These are phyloP conservation scores for Rhododendron ovatum DNA, from an alignment of 148 eudicot genomes.

Conservation along the genomic window DNA sequence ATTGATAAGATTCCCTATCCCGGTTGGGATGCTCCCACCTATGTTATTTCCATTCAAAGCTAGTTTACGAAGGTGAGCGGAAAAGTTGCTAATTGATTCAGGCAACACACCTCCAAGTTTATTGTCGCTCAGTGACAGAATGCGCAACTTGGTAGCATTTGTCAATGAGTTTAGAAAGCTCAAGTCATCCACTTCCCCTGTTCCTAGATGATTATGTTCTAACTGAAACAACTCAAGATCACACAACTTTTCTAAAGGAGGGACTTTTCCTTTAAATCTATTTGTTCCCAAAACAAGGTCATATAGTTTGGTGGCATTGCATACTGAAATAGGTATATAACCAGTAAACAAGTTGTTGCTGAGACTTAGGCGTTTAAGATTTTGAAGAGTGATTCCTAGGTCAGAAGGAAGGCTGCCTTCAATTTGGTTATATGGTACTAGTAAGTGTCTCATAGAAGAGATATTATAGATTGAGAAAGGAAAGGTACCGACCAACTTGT, in stretches of 20 bases:
- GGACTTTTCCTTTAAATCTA: not conserved
- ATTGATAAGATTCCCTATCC: not conserved
- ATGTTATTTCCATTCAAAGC: not conserved
- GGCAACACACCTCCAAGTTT: not conserved
- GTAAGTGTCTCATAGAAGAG: not conserved
- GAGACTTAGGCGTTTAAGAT: not conserved
- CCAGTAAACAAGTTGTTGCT: not conserved
- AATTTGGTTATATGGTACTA: not conserved
- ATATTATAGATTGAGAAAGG: not conserved
- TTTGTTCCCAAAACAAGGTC: accelerated
- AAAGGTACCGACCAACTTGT: not conserved
- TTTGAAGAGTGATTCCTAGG: not conserved
- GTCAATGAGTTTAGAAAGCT: not conserved
- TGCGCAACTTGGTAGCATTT: not conserved
- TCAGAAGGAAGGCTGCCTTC: not conserved
- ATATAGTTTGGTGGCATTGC: not conserved
- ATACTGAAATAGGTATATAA: not conserved
- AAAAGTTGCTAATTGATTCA: not conserved
- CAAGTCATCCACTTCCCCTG: not conserved
- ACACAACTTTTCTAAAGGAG: not conserved
- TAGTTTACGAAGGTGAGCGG: not conserved
- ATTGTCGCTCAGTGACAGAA: too few relatives aligned
- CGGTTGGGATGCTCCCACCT: not conserved
- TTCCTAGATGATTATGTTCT: not conserved
- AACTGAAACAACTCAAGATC: not conserved